A percentile compares a stretch with the other conserved stretches of the same genome.
Evolutionary conservation across 169 alveolate species (phyloP).

Genomic region (Blepharisma undulans): DNA sequence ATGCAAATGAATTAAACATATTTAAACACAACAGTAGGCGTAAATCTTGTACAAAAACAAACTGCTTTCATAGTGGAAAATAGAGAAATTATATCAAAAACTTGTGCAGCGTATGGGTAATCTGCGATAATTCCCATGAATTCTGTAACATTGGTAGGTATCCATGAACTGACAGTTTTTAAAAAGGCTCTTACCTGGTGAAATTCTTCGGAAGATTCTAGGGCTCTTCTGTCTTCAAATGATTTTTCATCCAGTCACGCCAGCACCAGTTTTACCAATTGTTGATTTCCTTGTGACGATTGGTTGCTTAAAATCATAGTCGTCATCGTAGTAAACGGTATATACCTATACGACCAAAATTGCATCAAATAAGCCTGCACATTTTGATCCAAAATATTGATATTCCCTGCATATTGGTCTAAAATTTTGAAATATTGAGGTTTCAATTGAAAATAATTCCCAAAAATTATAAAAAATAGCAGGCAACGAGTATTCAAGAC

Average conservation of each 20-base stretch:
- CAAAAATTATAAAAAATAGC: background rate
- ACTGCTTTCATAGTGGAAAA: background rate
- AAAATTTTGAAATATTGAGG: background rate
- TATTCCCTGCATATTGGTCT: background rate
- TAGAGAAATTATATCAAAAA: background rate
- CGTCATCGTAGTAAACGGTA: conserved; percentile 17
- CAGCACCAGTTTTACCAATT: background rate
- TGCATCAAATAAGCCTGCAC: background rate
- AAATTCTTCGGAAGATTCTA: conserved; percentile 13
- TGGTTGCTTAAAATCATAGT: conserved; percentile 20
- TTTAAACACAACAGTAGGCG: background rate
- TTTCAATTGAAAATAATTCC: conserved; percentile 6
- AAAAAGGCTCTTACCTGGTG: conserved; percentile 17
- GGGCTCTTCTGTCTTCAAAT: conserved; percentile 11
- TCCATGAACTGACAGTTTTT: background rate
- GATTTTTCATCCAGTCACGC: conserved; percentile 18
- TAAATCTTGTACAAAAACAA: conserved; percentile 16
- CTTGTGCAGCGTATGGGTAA: conserved; percentile 28
- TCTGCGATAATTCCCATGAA: background rate
- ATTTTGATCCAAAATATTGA: background rate
- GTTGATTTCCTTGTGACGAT: background rate
- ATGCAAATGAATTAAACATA: background rate
- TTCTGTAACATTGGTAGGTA: background rate
- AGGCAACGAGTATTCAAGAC: conserved; percentile 1
- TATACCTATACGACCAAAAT: conserved; percentile 8